Percentiles rank a stretch among this genome's conserved stretches.
Evolutionary conservation across 495 filamentous ascomycete species (phyloP).

Genomic region (Bombardia bombarda): DNA sequence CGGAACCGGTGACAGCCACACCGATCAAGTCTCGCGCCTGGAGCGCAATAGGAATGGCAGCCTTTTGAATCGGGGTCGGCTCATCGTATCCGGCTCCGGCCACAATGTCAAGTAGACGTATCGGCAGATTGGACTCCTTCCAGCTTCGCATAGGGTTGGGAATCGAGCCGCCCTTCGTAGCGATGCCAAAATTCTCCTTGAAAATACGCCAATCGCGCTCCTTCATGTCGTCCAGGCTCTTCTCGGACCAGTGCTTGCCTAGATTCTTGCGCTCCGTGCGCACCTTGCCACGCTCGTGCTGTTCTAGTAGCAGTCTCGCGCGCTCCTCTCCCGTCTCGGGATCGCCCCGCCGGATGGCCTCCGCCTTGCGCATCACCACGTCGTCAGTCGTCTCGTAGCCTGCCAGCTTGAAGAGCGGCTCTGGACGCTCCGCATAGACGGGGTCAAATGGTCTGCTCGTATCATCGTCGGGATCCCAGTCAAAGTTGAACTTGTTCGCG

Average conservation of each 20-base stretch:
- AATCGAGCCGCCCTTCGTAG: conserved; percentile 79
- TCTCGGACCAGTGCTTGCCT: conserved; percentile 96
- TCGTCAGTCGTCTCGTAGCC: conserved; percentile 73
- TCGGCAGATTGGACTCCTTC: conserved; percentile 77
- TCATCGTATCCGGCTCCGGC: conserved; percentile 85
- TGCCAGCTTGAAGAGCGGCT: conserved; percentile 61
- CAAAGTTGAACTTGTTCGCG: conserved; percentile 98
- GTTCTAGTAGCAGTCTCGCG: conserved; percentile 76
- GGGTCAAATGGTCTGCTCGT: conserved; percentile 87
- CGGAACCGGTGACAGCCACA: conserved; percentile 96
- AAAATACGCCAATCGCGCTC: conserved; percentile 99
- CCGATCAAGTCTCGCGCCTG: conserved; percentile 93
- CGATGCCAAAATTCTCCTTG: conserved; percentile 98
- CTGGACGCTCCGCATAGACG: conserved; percentile 66
- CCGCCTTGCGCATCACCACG: conserved; percentile 64
- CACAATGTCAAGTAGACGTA: conserved; percentile 74
- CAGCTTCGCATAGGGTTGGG: conserved; percentile 97
- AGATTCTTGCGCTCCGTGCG: conserved; percentile 65
- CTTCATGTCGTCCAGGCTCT: conserved; percentile 90
- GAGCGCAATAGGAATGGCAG: conserved; percentile 90
- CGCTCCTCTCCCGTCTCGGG: conserved; percentile 68
- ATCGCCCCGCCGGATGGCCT: conserved; percentile 71
- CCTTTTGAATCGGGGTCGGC: conserved; percentile 85
- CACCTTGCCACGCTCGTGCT: conserved; percentile 54
- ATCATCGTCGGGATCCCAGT: conserved; percentile 96